These are phyloP conservation scores for Colletotrichum sojae DNA, from an alignment of 2,329 filamentous ascomycete genomes.

Conservation along the genomic window DNA sequence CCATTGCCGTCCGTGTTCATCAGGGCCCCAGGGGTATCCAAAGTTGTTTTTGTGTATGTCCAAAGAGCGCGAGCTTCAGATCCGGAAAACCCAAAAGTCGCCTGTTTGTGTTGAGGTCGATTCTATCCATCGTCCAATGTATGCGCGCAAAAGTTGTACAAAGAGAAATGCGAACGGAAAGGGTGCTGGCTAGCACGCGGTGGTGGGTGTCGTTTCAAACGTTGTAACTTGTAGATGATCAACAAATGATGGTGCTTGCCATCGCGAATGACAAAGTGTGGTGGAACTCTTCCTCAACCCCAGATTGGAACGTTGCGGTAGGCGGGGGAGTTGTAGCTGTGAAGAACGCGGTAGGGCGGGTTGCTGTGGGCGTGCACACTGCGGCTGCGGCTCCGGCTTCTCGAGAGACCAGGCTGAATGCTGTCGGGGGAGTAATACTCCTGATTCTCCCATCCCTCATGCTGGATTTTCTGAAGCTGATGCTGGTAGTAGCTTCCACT, in stretches of 20 bases:
- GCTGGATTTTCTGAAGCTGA: constrained; percentile 32
- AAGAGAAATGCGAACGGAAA: constrained; percentile 20
- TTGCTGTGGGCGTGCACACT: constrained; percentile 41
- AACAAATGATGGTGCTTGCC: constrained; percentile 19
- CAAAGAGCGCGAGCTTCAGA: not conserved
- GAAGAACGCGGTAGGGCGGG: constrained; percentile 66
- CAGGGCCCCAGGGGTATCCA: constrained; percentile 32
- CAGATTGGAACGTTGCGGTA: constrained; percentile 70
- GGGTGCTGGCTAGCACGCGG: constrained; percentile 1
- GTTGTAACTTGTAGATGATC: not conserved
- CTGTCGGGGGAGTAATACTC: constrained; percentile 40
- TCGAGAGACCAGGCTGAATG: constrained; percentile 51
- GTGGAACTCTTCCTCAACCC: constrained; percentile 54
- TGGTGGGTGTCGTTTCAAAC: constrained; percentile 28
- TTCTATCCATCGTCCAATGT: not conserved
- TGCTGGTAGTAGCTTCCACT: constrained; percentile 39
- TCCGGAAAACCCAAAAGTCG: not conserved
- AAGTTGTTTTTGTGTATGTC: constrained; percentile 26
- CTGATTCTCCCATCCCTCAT: constrained; percentile 42
- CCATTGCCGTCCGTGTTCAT: constrained; percentile 22
- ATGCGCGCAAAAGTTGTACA: constrained; percentile 21
- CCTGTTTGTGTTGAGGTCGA: constrained; percentile 7
- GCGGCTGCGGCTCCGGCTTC: constrained; percentile 27
- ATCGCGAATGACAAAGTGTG: constrained; percentile 25
- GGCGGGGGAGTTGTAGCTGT: constrained; percentile 72